Conservation (phyloP, 148 eudicot genomes). For the Cornus florida region DNA sequence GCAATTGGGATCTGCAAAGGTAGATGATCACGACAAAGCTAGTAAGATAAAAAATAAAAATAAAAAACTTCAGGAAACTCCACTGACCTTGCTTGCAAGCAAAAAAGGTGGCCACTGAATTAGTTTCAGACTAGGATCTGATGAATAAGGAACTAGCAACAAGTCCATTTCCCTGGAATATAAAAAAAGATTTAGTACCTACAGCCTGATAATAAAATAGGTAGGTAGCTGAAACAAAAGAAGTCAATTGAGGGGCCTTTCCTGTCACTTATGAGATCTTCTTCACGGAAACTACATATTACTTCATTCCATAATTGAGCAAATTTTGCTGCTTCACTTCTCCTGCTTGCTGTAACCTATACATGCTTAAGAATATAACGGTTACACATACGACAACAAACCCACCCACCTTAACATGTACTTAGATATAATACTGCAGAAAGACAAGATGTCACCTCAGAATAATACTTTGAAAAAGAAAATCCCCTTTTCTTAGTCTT, state of each 20-base stretch:
- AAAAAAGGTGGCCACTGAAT: slow-evolving; percentile 98
- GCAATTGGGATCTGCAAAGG: slow-evolving; percentile 72
- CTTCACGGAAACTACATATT: slow-evolving; percentile 71
- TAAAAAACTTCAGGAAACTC: background rate
- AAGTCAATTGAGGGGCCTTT: slow-evolving; percentile 33
- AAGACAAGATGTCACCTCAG: slow-evolving; percentile 51
- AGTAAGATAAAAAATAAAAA: background rate
- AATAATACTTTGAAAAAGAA: slow-evolving; percentile 60
- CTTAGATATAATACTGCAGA: background rate
- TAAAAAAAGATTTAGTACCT: slow-evolving; percentile 14
- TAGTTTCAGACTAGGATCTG: slow-evolving; percentile 75
- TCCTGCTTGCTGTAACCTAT: slow-evolving; percentile 61
- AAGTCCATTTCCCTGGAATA: slow-evolving; percentile 93
- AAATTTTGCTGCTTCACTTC: slow-evolving; percentile 84
- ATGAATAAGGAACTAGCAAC: slow-evolving; percentile 80
- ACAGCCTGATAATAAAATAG: background rate
- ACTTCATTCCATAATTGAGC: slow-evolving; percentile 88
- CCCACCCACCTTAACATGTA: background rate
- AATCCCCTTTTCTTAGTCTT: slow-evolving; percentile 55
- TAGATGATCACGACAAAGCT: slow-evolving; percentile 4
- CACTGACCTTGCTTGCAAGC: slow-evolving; percentile 78
- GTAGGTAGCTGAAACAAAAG: slow-evolving; percentile 3
- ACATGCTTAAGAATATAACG: slow-evolving; percentile 10
- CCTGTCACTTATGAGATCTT: slow-evolving; percentile 82
- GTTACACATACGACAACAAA: background rate